Percentiles rank a stretch among this genome's conserved stretches.
Conservation (phyloP, 2,329 filamentous ascomycete genomes). For the Elsinoe perseae region DNA sequence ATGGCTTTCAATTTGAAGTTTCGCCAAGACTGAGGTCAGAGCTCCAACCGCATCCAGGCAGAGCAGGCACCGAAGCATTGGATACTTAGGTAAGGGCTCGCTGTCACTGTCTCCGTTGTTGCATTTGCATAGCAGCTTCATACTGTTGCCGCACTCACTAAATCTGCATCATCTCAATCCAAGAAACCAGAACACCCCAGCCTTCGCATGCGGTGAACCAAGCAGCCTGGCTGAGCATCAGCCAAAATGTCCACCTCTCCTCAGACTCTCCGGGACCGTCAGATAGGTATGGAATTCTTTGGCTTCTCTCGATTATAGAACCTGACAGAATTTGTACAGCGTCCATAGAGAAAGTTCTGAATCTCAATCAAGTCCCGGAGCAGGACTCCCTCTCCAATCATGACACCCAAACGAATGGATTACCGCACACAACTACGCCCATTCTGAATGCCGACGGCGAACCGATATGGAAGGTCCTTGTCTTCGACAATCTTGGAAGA, state of each 20-base stretch:
- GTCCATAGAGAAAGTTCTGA: slow-evolving; percentile 90
- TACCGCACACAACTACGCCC: slow-evolving; percentile 62
- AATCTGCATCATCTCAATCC: no score
- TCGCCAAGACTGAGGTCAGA: slow-evolving; percentile 8
- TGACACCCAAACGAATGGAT: slow-evolving; percentile 54
- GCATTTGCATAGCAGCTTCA: no score
- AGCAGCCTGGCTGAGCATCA: slow-evolving; percentile 24
- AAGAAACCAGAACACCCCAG: not conserved
- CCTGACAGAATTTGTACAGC: slow-evolving; percentile 46
- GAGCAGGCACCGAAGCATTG: not conserved
- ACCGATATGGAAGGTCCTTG: slow-evolving; percentile 94
- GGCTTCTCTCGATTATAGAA: slow-evolving; percentile 22
- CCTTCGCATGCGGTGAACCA: slow-evolving; percentile 24
- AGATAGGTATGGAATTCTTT: slow-evolving; percentile 52
- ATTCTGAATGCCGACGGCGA: slow-evolving; percentile 81
- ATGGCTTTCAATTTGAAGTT: slow-evolving; percentile 8
- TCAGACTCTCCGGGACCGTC: slow-evolving; percentile 60
- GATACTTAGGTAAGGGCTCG: no score
- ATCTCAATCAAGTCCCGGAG: slow-evolving; percentile 69
- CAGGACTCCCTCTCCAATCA: slow-evolving; percentile 50
- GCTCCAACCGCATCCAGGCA: slow-evolving; percentile 5
- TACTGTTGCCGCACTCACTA: no score
- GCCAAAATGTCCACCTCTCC: slow-evolving; percentile 47
- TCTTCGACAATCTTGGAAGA: slow-evolving; percentile 85
- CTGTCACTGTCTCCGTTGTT: no score